These are phyloP conservation scores for Hypoxylon sp. DNA, from an alignment of 2,329 filamentous ascomycete genomes.

Conservation along the genomic window DNA sequence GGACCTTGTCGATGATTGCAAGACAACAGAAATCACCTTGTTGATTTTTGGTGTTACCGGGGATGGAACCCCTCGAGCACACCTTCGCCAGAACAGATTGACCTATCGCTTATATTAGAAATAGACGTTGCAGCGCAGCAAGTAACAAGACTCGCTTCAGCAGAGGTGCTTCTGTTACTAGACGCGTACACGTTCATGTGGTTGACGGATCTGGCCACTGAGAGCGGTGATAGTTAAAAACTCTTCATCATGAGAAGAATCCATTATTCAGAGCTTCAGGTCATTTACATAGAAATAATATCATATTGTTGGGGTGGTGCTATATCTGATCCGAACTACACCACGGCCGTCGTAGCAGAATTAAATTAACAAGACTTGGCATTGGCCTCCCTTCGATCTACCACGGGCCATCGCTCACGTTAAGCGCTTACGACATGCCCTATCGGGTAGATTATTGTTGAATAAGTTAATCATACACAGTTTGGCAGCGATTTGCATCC, in stretches of 20 bases:
- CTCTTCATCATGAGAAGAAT: conserved; percentile 32
- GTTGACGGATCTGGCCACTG: conserved; percentile 33
- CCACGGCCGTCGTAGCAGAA: conserved; percentile 30
- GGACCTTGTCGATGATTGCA: conserved; percentile 34
- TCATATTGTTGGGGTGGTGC: conserved; percentile 39
- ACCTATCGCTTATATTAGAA: conserved; percentile 27
- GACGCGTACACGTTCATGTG: conserved; percentile 39
- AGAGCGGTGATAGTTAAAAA: conserved; percentile 29
- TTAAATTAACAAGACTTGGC: conserved; percentile 44
- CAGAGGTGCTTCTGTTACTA: conserved; percentile 28
- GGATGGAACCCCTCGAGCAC: conserved; percentile 28
- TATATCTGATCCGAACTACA: conserved; percentile 41
- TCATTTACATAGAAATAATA: conserved; percentile 31
- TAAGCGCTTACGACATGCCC: conserved; percentile 31
- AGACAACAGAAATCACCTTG: conserved; percentile 25
- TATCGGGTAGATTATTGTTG: conserved; percentile 36
- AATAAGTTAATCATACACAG: conserved; percentile 15
- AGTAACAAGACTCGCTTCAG: conserved; percentile 15
- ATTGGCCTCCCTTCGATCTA: conserved; percentile 32
- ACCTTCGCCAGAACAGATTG: conserved; percentile 34
- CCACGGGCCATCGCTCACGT: conserved; percentile 19
- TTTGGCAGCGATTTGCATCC: conserved; percentile 18
- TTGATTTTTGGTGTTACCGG: conserved; percentile 42
- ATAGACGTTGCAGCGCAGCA: conserved; percentile 36
- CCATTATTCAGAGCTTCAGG: conserved; percentile 40